Base-by-base conservation (phyloP, 2,329 filamentous ascomycete genomes). In the Pyrenophora tritici-repentis region DNA sequence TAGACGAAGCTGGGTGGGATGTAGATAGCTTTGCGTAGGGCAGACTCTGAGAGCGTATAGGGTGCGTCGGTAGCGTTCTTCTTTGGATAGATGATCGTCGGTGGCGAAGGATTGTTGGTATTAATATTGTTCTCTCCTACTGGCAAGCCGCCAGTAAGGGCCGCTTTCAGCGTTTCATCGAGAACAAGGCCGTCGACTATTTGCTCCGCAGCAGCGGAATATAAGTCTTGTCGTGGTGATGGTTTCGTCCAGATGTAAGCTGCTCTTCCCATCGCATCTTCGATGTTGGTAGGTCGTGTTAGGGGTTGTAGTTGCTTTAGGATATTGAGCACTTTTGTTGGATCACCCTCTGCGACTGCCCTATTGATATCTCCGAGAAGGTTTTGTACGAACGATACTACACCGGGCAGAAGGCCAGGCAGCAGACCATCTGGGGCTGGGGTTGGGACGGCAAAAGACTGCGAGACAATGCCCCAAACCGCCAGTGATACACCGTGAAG, bases 1-100 rank as follows among this genome's bases (percentile, higher is more conserved):
- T 57, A 58, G 1, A 62, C 56, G 69, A 83, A 84, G 12, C 62
- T 67, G 0, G 71, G 36, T 1, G 82, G 81, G 37, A 83, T 81
- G 61, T 77, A 76, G 44, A 85, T 81, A 2, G 77, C 81, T n/a
- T 73, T 64, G 20, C 80, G 78, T 13, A 85, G 73, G 8, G 68
- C 59, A 0, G 60, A 50, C 60, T 84, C 81, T 0, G 73, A 59
- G 3, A 83, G 50, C 0, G 73, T 75, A 65, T 83, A 84, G 0
- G 76, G 73, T 0, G 81, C 78, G 61, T 84, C 81, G 2, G 50
- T 62, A 8, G 66, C 42, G 16, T 63, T 59, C 34, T 66, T 68
- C 53, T 70, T 72, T 1, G 75, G 78, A 34, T 73, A 80, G 16
- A 76, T 71, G 5, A 56, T 22, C 2, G 45, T 55, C 5, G 47